phyloP scores from a whole-genome alignment of 495 filamentous ascomycete species.

The Chaetomium fimeti region DNA sequence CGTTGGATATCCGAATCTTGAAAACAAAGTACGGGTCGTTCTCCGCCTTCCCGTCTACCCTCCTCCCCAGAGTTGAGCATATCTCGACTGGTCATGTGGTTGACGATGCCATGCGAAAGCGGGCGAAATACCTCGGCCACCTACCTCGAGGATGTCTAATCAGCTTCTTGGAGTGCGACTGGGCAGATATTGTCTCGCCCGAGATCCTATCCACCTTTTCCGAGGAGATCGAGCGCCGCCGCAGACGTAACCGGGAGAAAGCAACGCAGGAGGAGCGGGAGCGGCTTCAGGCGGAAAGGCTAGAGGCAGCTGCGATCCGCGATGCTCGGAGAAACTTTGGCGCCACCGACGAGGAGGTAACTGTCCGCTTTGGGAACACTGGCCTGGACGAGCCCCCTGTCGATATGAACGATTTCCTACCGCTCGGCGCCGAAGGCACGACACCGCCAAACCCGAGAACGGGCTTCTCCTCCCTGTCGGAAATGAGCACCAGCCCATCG shows the following conservation, averaged over 20 bases:
- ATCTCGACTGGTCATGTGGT: conserved; percentile 88
- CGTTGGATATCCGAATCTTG: conserved; percentile 92
- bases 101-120: conserved; percentile 82
- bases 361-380: conserved; percentile 31
- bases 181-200: conserved; percentile 81
- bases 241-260: conserved; percentile 81
- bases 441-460: conserved; percentile 41
- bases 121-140: conserved; percentile 87
- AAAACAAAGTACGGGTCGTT: conserved; percentile 87
- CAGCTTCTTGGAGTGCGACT: conserved; percentile 92
- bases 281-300: conserved; percentile 77
- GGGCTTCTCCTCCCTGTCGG: conserved; percentile 45
- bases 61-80: conserved; percentile 87
- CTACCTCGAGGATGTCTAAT: conserved; percentile 92
- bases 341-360: conserved; percentile 39
- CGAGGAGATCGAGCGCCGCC: conserved; percentile 71
- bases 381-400: conserved; percentile 33
- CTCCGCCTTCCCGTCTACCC: conserved; percentile 77
- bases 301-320: conserved; percentile 59
- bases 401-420: conserved; percentile 63
- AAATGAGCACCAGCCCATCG: conserved; percentile 73
- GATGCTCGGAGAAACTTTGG: conserved; percentile 43
- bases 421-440: conserved; percentile 52
- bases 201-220: conserved; percentile 73
- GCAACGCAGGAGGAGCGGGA: conserved; percentile 88